Evolutionary conservation across 192 early-diverging fungal species (phyloP), one percentile per base, ranked within the genome.

Genomic region (Lobulomyces angularis): DNA sequence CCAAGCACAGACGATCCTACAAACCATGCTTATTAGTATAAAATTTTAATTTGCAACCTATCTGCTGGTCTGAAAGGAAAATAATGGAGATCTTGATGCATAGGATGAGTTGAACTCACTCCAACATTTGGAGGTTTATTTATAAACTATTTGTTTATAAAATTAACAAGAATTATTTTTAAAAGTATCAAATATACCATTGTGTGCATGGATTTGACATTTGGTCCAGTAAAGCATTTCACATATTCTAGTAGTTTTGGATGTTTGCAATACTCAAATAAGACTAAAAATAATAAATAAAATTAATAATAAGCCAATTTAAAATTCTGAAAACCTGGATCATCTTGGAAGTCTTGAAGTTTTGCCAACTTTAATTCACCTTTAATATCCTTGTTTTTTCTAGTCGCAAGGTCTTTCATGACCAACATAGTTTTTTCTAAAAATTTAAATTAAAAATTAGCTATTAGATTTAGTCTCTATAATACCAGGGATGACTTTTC

Each of bases 121-220:
- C 31, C 31, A 32, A 32, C 31, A 16, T 32, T 32, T 16, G 31
- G 31, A 32, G 31, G 31, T 32, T 32, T 32, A 16, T 32, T 32
- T 12, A 32, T 32, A 16, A 32, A 16, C 31, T n/a, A n/a, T n/a
- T n/a, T n/a, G n/a, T n/a, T n/a, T n/a, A n/a, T n/a, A n/a, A n/a
- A n/a, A n/a, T n/a, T n/a, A n/a, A n/a, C n/a, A n/a, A n/a, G n/a
- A n/a, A n/a, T n/a, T n/a, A n/a, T n/a, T n/a, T n/a, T n/a, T n/a
- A n/a, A n/a, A n/a, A n/a, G n/a, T n/a, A n/a, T n/a, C n/a, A n/a
- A n/a, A n/a, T n/a, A n/a, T n/a, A n/a, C n/a, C n/a, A 32, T 32
- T 12, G 31, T 32, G 31, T 32, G 31, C 31, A 32, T 32, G 12
- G 31, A 12, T 16, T 12, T 32, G 31, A 32, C n/a, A 32, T 32